A percentile compares a stretch with the other conserved stretches of the same genome.
Evolutionary conservation across 345 rosid species (phyloP).

Genomic region (Dipteronia dyeriana): DNA sequence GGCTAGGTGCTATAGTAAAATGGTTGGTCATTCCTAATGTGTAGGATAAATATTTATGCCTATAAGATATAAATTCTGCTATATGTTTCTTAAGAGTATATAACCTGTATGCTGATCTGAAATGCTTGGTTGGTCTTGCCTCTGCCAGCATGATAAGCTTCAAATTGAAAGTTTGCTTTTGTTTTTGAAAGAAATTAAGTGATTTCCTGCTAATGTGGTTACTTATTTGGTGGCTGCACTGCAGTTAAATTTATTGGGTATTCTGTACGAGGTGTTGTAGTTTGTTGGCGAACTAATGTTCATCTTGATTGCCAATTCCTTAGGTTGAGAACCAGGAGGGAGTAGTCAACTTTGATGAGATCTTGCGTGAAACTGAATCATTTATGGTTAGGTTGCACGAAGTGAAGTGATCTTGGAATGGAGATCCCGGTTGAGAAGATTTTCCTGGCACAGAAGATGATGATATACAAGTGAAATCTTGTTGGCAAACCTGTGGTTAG

Average conservation of each 20-base stretch:
- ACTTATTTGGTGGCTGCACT: too few relatives aligned
- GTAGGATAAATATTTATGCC: background rate
- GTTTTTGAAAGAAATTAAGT: background rate
- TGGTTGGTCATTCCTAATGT: background rate
- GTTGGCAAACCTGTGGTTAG: slow-evolving; percentile 84
- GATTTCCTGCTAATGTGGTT: too few relatives aligned
- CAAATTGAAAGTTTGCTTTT: background rate
- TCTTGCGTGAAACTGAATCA: slow-evolving; percentile 74
- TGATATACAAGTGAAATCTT: slow-evolving; percentile 89
- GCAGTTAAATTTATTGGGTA: too few relatives aligned
- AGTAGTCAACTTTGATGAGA: slow-evolving; percentile 93
- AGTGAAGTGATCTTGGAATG: slow-evolving; percentile 99
- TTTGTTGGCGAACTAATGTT: too few relatives aligned
- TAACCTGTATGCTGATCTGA: slow-evolving; percentile 3
- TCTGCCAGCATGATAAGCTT: background rate
- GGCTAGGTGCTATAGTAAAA: background rate
- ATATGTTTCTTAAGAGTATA: background rate
- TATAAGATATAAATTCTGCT: background rate
- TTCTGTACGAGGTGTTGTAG: too few relatives aligned
- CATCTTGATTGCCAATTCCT: too few relatives aligned
- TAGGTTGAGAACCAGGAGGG: slow-evolving; percentile 99
- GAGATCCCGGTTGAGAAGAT: slow-evolving; percentile 97
- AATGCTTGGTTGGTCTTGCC: background rate
- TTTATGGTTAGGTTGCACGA: slow-evolving; percentile 99
- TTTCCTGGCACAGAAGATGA: slow-evolving; percentile 93